Conservation (phyloP, 352 stramenopile genomes). For the Phytophthora boehmeriae region DNA sequence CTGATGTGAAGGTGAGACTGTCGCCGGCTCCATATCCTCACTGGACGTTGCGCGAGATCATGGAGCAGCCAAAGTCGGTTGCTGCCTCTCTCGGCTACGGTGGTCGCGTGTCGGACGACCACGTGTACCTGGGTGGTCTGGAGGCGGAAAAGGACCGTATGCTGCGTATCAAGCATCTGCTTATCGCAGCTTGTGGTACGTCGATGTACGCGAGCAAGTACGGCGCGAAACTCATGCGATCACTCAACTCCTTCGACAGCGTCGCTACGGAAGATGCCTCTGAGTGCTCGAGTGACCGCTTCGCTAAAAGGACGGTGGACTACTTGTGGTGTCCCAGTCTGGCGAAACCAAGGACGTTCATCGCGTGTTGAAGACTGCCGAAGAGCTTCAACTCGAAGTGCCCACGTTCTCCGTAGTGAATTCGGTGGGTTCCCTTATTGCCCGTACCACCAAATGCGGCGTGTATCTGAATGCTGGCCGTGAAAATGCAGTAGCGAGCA, state of each 20-base stretch:
- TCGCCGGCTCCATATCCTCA: slow-evolving; percentile 95
- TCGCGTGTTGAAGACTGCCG: slow-evolving; percentile 91
- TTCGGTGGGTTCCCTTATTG: slow-evolving; percentile 97
- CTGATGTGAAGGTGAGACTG: slow-evolving; percentile 95
- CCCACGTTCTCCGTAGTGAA: slow-evolving; percentile 96
- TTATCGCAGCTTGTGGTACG: slow-evolving; percentile 95
- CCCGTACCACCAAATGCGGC: slow-evolving; percentile 92
- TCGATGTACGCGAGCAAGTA: slow-evolving; percentile 95
- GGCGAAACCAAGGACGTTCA: slow-evolving; percentile 98
- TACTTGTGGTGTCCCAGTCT: slow-evolving; percentile 97
- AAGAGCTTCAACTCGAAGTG: slow-evolving; percentile 69
- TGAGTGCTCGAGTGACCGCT: slow-evolving; percentile 90
- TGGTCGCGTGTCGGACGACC: slow-evolving; percentile 92
- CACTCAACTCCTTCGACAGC: slow-evolving; percentile 94
- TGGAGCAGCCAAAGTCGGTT: slow-evolving; percentile 97
- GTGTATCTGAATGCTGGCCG: slow-evolving; percentile 98
- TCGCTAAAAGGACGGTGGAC: slow-evolving; percentile 87
- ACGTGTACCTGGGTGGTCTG: slow-evolving; percentile 94
- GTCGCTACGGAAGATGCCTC: slow-evolving; percentile 92
- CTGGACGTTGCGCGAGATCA: slow-evolving; percentile 96
- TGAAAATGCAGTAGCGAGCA: slow-evolving; percentile 98
- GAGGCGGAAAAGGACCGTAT: slow-evolving; percentile 92
- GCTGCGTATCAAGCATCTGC: slow-evolving; percentile 93
- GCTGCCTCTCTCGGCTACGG: slow-evolving; percentile 94
- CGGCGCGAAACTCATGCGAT: slow-evolving; percentile 97